Conservation (phyloP, 495 filamentous ascomycete genomes). For the Neurospora sp. region DNA sequence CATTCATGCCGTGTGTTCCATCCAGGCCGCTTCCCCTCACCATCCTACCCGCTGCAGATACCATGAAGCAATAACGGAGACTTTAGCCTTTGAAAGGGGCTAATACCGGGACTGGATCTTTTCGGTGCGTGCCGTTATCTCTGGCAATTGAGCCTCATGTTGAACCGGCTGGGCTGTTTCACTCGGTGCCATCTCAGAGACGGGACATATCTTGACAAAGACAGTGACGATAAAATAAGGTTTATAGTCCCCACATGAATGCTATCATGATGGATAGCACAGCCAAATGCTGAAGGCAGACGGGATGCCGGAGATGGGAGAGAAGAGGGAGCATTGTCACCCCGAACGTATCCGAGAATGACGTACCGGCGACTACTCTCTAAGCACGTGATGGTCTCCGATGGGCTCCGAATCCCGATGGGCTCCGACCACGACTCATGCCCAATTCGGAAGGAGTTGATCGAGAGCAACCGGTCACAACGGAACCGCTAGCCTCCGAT, state of each 20-base stretch:
- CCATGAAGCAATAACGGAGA: not conserved
- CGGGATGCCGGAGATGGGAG: not conserved
- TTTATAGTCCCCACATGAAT: not conserved
- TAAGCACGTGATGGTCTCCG: not conserved
- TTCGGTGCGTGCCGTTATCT: not conserved
- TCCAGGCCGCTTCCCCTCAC: not conserved
- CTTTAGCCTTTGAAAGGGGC: not conserved
- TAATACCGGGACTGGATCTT: not conserved
- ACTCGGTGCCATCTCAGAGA: not conserved
- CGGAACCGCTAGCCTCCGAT: not conserved
- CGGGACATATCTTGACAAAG: not conserved
- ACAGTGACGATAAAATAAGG: not conserved
- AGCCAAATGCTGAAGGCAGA: not conserved
- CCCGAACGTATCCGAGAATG: not conserved
- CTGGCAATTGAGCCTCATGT: not conserved
- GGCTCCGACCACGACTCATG: not conserved
- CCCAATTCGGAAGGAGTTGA: not conserved
- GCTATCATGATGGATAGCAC: not conserved
- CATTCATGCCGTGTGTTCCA: not conserved
- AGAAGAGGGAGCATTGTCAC: not conserved
- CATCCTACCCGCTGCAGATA: not conserved
- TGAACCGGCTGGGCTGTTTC: not conserved
- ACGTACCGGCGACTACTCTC: not conserved
- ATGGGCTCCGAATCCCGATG: not conserved
- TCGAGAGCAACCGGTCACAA: not conserved